Percentiles rank a stretch among this genome's conserved stretches.
Conservation (phyloP, 371 early-diverging fungal species). For the Batrachochytrium dendrobatidis region DNA sequence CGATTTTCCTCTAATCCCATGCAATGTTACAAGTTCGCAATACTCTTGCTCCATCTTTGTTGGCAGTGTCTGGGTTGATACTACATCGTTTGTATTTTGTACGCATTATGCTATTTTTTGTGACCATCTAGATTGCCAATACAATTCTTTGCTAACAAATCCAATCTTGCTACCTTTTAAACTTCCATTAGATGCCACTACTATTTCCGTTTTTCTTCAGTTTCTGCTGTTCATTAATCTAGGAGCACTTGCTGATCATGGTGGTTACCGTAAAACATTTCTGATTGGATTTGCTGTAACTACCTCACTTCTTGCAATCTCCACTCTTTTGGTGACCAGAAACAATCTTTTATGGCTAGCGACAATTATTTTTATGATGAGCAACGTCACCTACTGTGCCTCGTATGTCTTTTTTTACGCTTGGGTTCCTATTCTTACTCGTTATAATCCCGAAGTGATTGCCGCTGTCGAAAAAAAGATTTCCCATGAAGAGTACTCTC, state of each 20-base stretch:
- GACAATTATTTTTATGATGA: conserved; percentile 28
- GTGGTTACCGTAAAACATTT: conserved; percentile 45
- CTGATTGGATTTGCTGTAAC: conserved; percentile 39
- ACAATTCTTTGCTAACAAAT: too few relatives aligned
- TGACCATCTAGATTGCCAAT: too few relatives aligned
- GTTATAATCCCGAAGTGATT: conserved; percentile 24
- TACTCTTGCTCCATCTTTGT: conserved; percentile 41
- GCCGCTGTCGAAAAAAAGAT: background rate
- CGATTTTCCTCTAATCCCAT: conserved; percentile 12
- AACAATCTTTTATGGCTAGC: conserved; percentile 1
- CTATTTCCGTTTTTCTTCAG: conserved; percentile 51
- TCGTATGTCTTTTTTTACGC: conserved; percentile 51
- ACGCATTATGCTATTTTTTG: too few relatives aligned
- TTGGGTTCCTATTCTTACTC: conserved; percentile 48
- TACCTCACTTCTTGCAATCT: conserved; percentile 26
- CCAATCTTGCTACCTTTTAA: too few relatives aligned
- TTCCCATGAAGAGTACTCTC: background rate
- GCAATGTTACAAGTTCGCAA: conserved; percentile 16
- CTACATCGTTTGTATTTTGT: conserved; percentile 44
- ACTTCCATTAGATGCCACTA: conserved; percentile 50
- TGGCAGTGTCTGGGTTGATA: conserved; percentile 41
- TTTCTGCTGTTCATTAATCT: conserved; percentile 50
- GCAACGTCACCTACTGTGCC: conserved; percentile 43
- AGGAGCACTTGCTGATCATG: conserved; percentile 57
- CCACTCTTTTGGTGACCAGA: conserved; percentile 11